Base-by-base conservation (phyloP, 106 monocot genomes). In the Agapanthus africanus region DNA sequence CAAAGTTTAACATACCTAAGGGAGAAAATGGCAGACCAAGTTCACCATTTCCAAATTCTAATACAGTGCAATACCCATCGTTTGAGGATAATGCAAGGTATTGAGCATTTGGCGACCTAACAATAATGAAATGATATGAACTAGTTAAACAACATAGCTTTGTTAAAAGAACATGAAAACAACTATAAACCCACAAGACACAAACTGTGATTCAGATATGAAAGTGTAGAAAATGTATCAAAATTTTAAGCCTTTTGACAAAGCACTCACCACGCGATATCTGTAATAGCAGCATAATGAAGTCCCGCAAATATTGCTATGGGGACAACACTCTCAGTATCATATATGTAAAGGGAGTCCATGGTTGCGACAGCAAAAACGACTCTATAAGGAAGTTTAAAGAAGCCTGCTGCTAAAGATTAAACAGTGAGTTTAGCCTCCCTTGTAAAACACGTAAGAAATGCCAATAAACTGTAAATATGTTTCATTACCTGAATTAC, bases 221-320 rank as follows among this genome's bases (percentile, higher is more conserved):
- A 26, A 0, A n/a, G 11, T 60, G 64, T 21, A 21, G 59, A 59
- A 59, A 35, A 63, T 63, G 21, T 21, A 63, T 5, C 63, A 40
- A 67, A 11, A 73, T n/a, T n/a, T 64, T 16, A 52, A 26, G 4
- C 19, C 67, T 61, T 47, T 37, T 67, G 2, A 1, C 7, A 38
- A 31, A 35, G 33, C 37, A 77, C 75, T 78, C 36, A 95, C 95
- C 95, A 95, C 38, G 91, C 67, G 78, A 95, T 82, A 80, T 95
- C 95, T 7, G 95, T 95, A 63, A 95, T 83, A 44, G 95, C 88
- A 70, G 91, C 91, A 84, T 88, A 95, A 72, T 95, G 95, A 32
- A 95, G 85, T 22, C 95, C 95, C 63, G 86, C 91, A 69, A 78
- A 81, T 57, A 95, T 59, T 40, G 85, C 91, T 70, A 91, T 86